phyloP scores from a whole-genome alignment of 805 yeast genomes.

The Pichia kluyveri region DNA sequence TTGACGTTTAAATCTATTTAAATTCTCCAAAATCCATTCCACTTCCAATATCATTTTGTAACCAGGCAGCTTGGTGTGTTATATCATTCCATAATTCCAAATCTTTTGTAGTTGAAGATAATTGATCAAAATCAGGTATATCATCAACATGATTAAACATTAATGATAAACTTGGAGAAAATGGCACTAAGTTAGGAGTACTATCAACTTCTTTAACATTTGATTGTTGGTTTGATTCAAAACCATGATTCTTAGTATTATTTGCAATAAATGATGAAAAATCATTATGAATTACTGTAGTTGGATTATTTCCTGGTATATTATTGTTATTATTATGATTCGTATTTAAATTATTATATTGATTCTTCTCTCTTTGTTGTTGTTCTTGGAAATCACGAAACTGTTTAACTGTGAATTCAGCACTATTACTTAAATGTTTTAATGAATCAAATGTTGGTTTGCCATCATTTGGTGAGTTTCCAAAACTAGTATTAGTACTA shows the following conservation, averaged over 20 bases:
- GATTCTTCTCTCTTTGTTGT: neutral
- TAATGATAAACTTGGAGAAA: constrained; percentile 24
- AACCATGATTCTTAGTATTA: neutral
- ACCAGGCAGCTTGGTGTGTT: constrained; percentile 71
- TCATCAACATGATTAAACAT: constrained; percentile 27
- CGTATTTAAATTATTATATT: neutral
- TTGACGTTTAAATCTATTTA: neutral
- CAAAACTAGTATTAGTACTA: no score
- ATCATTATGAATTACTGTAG: neutral
- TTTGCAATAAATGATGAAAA: neutral
- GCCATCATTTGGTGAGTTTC: no score
- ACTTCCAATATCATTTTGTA: constrained; percentile 36
- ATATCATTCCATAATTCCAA: constrained; percentile 67
- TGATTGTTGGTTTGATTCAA: neutral
- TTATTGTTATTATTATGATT: no score
- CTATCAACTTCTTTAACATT: neutral
- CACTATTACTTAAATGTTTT: neutral
- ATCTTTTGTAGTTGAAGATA: constrained; percentile 32
- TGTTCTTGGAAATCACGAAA: neutral
- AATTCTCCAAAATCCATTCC: constrained; percentile 20
- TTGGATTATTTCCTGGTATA: no score
- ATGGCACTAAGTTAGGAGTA: constrained; percentile 7
- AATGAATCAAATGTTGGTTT: neutral
- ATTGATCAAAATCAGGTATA: constrained; percentile 27
- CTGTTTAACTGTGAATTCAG: neutral